Conservation (phyloP, 2,329 filamentous ascomycete genomes). For the Pyricularia sp. region DNA sequence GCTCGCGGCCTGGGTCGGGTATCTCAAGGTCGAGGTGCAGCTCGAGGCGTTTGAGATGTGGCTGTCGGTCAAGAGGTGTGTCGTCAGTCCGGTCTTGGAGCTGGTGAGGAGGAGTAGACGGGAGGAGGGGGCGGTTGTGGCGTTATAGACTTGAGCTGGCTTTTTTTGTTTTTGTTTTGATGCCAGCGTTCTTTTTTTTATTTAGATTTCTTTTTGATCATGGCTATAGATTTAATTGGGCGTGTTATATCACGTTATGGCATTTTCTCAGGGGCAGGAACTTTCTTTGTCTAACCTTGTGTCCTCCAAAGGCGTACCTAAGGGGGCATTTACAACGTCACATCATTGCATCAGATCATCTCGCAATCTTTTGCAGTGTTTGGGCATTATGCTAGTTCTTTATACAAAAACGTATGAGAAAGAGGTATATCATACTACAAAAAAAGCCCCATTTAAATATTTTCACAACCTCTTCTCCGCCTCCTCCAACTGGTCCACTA, state of each 20-base stretch:
- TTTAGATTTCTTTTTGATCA: not conserved
- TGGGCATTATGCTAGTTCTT: not conserved
- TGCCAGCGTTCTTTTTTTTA: not conserved
- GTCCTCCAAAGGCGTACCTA: no score
- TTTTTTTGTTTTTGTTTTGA: not conserved
- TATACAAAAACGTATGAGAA: not conserved
- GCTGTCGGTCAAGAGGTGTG: conserved; percentile 43
- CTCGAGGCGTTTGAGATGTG: conserved; percentile 55
- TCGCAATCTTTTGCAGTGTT: not conserved
- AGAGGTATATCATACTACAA: not conserved
- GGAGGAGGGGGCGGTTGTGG: not conserved
- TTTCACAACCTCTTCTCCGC: conserved; percentile 11
- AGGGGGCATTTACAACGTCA: not conserved
- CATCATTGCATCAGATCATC: not conserved
- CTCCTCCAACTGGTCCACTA: conserved; percentile 23
- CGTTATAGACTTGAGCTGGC: not conserved
- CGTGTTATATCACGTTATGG: not conserved
- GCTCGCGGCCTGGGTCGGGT: conserved; percentile 47
- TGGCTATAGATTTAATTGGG: not conserved
- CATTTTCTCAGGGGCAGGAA: not conserved
- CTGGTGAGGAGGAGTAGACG: not conserved
- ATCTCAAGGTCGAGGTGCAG: conserved; percentile 52
- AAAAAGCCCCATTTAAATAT: not conserved
- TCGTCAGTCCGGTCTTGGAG: conserved; percentile 11
- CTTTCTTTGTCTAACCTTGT: not conserved